Evolutionary conservation across 257 asterid species (phyloP), one percentile per base, ranked within the genome.

Genomic region (Solanum infundibuliforme): DNA sequence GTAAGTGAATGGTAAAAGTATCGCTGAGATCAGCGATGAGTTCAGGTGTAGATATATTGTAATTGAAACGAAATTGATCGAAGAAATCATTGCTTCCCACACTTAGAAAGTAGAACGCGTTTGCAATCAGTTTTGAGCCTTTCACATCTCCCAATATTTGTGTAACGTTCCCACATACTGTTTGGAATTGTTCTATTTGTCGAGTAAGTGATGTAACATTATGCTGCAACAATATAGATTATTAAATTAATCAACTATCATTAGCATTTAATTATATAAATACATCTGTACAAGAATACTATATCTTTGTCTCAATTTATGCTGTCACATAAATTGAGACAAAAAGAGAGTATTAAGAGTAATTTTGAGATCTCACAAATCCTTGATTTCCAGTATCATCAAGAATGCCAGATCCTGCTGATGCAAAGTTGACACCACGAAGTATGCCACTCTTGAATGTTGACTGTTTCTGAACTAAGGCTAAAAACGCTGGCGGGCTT

Each of bases 21-120:
- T 89, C 66, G 1, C 41, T 69, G 55, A 94, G 90, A 89, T 31
- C 52, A 88, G 38, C 6, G 2, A 93, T 86, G 87, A 90, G 88
- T 52, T 83, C 48, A 10, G 87, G 87, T 31, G 52, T 29, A 23
- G 94, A 89, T 9, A 48, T 83, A 36, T 14, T 77, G 73, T 43
- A 72, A 60, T 76, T 85, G 75, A 14, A 85, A 5, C 38, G 73
- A 32, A 88, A 82, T 76, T 91, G 92, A 73, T 83, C 93, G 60
- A 91, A 90, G n/a, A 94, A 89, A 90, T 94, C 97, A 60, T 93
- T 93, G 92, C 97, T 91, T 58, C 96, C 97, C 4, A 89, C 83
- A 62, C 93, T 93, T 87, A 93, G 87, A 90, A 94, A 84, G 94
- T 89, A 91, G 60, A 91, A 23, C 20, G 96, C 90, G 39, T 90